Percentiles rank a stretch among this genome's conserved stretches.
These are phyloP conservation scores for Echeveria elegans DNA, from an alignment of 164 flowering plant species.

Conservation along the genomic window DNA sequence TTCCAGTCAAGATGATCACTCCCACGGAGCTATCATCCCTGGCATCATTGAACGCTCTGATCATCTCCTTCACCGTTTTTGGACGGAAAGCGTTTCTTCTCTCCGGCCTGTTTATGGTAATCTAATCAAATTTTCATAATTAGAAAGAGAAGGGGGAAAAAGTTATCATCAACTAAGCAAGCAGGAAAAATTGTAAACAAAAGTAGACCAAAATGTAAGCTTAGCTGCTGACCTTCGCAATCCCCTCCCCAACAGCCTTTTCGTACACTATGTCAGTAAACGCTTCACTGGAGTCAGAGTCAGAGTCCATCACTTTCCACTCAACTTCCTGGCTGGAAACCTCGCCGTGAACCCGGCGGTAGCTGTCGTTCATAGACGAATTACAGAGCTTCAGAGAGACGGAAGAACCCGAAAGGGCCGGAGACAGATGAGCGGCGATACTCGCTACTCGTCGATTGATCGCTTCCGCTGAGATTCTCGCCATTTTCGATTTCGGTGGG, in stretches of 20 bases:
- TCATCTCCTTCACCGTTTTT: conserved; percentile 71
- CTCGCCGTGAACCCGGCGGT: conserved; percentile 64
- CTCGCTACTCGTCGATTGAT: conserved; percentile 34
- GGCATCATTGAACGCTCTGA: conserved; percentile 78
- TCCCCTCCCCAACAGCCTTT: conserved; percentile 11
- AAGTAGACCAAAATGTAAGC: background rate
- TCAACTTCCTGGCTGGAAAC: conserved; percentile 34
- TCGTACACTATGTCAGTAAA: conserved; percentile 10
- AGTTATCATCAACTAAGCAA: background rate
- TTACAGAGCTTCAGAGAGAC: conserved; percentile 8
- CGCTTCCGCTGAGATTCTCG: conserved; percentile 17
- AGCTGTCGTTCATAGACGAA: conserved; percentile 40
- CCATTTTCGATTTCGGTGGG: conserved; percentile 6
- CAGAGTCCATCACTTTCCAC: conserved; percentile 47
- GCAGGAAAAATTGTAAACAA: background rate
- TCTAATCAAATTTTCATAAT: conserved; percentile 25
- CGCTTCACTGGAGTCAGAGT: conserved; percentile 19
- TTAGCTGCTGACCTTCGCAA: conserved; percentile 4
- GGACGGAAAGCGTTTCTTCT: conserved; percentile 90
- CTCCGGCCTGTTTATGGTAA: conserved; percentile 90
- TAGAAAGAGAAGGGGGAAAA: background rate
- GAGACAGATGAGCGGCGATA: conserved; percentile 43
- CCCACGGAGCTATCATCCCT: conserved; percentile 80
- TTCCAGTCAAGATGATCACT: conserved; percentile 83
- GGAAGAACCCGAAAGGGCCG: conserved; percentile 12